These are phyloP conservation scores for Aphelidium insulamus DNA, from an alignment of 371 early-diverging fungal species.

Conservation along the genomic window DNA sequence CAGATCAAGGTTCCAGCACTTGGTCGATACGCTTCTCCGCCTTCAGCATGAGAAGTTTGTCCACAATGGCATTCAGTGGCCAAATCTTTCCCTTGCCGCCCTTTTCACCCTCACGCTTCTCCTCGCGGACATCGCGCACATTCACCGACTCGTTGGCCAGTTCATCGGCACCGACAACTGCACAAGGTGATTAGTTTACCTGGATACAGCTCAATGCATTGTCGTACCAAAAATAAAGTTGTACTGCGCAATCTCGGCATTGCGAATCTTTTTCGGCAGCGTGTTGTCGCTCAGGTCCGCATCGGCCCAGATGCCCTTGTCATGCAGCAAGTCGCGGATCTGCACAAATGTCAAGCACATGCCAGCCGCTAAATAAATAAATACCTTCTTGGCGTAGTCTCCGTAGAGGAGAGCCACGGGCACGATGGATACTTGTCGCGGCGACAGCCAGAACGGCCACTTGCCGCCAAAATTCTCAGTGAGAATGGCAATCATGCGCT, in stretches of 20 bases:
- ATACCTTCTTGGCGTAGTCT: conserved; percentile 39
- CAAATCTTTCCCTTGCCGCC: conserved; percentile 10
- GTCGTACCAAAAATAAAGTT: conserved; percentile 46
- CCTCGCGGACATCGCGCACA: conserved; percentile 47
- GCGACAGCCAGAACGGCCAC: conserved; percentile 98
- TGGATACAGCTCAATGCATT: neutral
- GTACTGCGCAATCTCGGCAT: conserved; percentile 62
- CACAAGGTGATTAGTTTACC: conserved; percentile 16
- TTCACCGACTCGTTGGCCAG: conserved; percentile 60
- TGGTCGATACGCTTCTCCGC: no score
- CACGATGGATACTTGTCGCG: conserved; percentile 81
- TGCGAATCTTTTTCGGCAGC: conserved; percentile 89
- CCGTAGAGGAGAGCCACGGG: conserved; percentile 42
- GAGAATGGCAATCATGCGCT: conserved; percentile 94
- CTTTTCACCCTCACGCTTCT: conserved; percentile 6
- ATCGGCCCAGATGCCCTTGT: conserved; percentile 63
- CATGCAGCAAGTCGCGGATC: conserved; percentile 26
- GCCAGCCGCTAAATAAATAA: neutral
- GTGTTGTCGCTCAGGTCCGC: conserved; percentile 69
- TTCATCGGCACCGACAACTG: conserved; percentile 93
- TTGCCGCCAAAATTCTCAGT: conserved; percentile 89
- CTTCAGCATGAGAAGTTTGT: no score
- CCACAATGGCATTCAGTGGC: no score
- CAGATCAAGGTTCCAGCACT: no score
- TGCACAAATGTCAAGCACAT: no score